These are phyloP conservation scores for Fusarium verticillioides DNA, from an alignment of 2,329 filamentous ascomycete genomes.

Conservation along the genomic window DNA sequence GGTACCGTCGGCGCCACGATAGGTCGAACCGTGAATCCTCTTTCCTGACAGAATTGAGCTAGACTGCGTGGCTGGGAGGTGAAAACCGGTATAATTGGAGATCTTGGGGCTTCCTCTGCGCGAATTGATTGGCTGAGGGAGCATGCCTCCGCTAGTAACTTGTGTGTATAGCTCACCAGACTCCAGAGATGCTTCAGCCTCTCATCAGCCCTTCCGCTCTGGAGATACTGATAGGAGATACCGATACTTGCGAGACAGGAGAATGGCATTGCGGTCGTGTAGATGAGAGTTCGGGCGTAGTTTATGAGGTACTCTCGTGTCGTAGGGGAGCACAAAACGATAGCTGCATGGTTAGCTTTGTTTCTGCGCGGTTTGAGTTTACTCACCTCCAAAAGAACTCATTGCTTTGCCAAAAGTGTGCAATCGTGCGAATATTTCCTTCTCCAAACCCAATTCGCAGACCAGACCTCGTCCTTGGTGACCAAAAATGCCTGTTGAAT, in stretches of 20 bases:
- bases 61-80: slow-evolving; percentile 67
- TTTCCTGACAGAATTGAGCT: slow-evolving; percentile 68
- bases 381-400: slow-evolving; percentile 75
- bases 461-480: slow-evolving; percentile 67
- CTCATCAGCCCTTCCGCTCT: slow-evolving; percentile 57
- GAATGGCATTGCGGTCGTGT: slow-evolving; percentile 75
- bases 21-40: slow-evolving; percentile 69
- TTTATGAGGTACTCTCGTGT: slow-evolving; percentile 76
- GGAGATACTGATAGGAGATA: slow-evolving; percentile 67
- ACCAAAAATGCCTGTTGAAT: slow-evolving; percentile 72
- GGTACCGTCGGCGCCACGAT: slow-evolving; percentile 78
- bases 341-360: slow-evolving; percentile 46
- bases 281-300: slow-evolving; percentile 80
- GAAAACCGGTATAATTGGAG: slow-evolving; percentile 73
- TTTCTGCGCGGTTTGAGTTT: rapidly evolving
- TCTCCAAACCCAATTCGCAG: slow-evolving; percentile 65
- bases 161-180: slow-evolving; percentile 54
- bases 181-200: slow-evolving; percentile 48
- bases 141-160: slow-evolving; percentile 56
- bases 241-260: slow-evolving; percentile 69
- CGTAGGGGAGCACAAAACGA: slow-evolving; percentile 69
- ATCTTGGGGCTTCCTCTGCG: slow-evolving; percentile 56
- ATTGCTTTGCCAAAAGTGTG: slow-evolving; percentile 76
- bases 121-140: slow-evolving; percentile 37
- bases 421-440: slow-evolving; percentile 66